Conservation (phyloP, 108 stramenopile genomes). For the Skeletonema tropicum region DNA sequence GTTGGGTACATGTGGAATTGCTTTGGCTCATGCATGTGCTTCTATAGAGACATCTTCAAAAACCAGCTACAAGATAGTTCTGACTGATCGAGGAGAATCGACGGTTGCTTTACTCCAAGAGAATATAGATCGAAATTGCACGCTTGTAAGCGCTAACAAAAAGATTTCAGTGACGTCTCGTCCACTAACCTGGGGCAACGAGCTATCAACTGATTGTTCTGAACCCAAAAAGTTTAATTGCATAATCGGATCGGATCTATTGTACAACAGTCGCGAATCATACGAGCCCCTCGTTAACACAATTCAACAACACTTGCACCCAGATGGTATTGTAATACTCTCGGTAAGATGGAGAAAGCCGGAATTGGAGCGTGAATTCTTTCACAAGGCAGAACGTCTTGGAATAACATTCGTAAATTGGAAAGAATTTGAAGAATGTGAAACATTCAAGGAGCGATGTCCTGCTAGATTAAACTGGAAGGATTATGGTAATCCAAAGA, state of each 20-base stretch:
- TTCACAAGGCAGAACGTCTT: constrained; percentile 27
- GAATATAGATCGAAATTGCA: constrained; percentile 54
- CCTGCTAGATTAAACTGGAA: constrained; percentile 51
- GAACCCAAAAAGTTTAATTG: constrained; percentile 40
- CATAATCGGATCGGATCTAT: constrained; percentile 73
- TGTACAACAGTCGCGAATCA: constrained; percentile 61
- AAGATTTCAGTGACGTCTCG: constrained; percentile 17
- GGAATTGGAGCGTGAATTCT: constrained; percentile 67
- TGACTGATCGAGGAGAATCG: constrained; percentile 38
- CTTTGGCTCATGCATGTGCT: constrained; percentile 47
- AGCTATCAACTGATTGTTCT: constrained; percentile 3
- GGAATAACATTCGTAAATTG: constrained; percentile 39
- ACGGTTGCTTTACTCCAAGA: constrained; percentile 54
- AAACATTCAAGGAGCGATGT: constrained; percentile 15
- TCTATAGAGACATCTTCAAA: constrained; percentile 5
- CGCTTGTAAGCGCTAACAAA: neutral
- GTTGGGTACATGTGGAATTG: constrained; percentile 63
- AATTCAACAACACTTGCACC: constrained; percentile 54
- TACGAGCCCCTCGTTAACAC: constrained; percentile 66
- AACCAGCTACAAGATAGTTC: constrained; percentile 8
- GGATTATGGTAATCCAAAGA: constrained; percentile 61
- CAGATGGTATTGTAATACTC: constrained; percentile 48
- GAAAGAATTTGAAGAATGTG: constrained; percentile 22
- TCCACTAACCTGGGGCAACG: constrained; percentile 48
- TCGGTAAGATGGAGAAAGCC: constrained; percentile 83